Evolutionary conservation across 495 filamentous ascomycete genomes (phyloP).

Genomic region (Rostrohypoxylon terebratum): DNA sequence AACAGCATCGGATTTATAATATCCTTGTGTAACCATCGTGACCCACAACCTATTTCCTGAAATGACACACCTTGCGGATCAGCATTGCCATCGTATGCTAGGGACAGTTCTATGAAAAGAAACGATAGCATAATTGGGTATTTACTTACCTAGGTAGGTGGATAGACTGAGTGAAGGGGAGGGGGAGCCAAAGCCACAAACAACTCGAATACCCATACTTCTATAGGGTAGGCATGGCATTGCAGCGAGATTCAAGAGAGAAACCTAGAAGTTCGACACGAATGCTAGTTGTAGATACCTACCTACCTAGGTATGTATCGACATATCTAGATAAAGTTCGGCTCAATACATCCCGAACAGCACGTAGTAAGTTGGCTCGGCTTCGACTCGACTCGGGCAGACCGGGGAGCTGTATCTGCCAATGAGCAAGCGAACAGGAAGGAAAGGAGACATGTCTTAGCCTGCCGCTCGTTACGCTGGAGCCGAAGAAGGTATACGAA

Average conservation of each 20-base stretch:
- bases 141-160: no score
- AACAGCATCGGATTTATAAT: background rate
- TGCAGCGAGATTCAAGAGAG: background rate
- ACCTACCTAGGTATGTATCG: background rate
- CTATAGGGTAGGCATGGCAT: background rate
- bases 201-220: background rate
- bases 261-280: background rate
- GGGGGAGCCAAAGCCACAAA: background rate
- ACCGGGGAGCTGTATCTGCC: background rate
- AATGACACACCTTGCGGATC: background rate
- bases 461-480: background rate
- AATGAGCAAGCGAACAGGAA: background rate
- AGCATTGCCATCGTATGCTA: background rate
- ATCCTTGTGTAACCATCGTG: background rate
- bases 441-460: background rate
- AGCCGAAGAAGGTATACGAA: background rate
- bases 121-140: background rate
- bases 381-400: background rate
- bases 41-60: conserved; percentile 19
- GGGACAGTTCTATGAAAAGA: conserved; percentile 2
- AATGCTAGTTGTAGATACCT: background rate
- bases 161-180: background rate
- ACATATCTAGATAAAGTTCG: background rate
- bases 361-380: background rate
- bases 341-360: background rate